A percentile compares a stretch with the other conserved stretches of the same genome.
Conservation (phyloP, 2,329 filamentous ascomycete species). For the Paraconiothyrium sp. region DNA sequence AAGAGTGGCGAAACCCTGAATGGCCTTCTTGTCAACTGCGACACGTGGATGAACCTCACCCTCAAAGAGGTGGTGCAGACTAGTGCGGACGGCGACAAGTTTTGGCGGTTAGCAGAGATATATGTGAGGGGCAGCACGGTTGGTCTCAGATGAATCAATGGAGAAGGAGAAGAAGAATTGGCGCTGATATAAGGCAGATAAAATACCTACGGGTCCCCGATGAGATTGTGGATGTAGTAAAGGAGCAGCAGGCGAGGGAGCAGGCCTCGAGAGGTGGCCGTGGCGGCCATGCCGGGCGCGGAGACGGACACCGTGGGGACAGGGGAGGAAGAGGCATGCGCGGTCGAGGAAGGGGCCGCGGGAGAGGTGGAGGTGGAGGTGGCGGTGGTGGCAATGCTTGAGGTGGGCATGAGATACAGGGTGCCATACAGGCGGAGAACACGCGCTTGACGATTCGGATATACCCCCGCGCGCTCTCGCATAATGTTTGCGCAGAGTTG, state of each 20-base stretch:
- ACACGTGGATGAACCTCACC: slow-evolving; percentile 99
- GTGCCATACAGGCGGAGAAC: not conserved
- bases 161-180: slow-evolving; percentile 5
- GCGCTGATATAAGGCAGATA: slow-evolving; percentile 69
- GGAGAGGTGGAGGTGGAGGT: slow-evolving; percentile 64
- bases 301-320: slow-evolving; percentile 62
- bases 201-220: slow-evolving; percentile 97
- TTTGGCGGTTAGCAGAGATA: slow-evolving; percentile 89
- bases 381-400: not conserved
- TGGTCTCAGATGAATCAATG: slow-evolving; percentile 48
- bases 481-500: not conserved
- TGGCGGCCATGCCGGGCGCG: slow-evolving; percentile 66
- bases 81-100: slow-evolving; percentile 92
- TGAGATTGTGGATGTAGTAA: slow-evolving; percentile 93
- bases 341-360: slow-evolving; percentile 62
- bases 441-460: not conserved
- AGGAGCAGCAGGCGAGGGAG: slow-evolving; percentile 86
- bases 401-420: not conserved
- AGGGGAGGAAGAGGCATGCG: slow-evolving; percentile 62
- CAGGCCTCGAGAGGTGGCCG: slow-evolving; percentile 68
- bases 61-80: slow-evolving; percentile 97
- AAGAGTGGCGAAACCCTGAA: slow-evolving; percentile 98
- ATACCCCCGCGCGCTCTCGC: not conserved
- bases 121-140: slow-evolving; percentile 99
- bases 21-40: slow-evolving; percentile 93